Conservation (phyloP, 768 basidiomycete species). For the Hericium erinaceus region DNA sequence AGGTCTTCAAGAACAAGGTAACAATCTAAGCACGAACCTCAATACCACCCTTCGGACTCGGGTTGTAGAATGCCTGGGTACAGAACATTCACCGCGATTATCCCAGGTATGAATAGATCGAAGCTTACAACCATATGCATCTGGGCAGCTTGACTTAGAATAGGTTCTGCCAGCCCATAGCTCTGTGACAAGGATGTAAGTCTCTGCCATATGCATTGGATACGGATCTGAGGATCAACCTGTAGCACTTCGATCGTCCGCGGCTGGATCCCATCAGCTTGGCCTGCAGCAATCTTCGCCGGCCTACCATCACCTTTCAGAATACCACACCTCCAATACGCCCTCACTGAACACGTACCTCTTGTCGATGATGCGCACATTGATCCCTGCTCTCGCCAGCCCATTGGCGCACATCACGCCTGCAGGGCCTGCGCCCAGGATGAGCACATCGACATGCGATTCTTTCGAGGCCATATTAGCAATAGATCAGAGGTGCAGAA, state of each 20-base stretch:
- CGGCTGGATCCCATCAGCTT: constrained; percentile 49
- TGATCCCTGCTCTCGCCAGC: constrained; percentile 45
- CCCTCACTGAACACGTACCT: constrained; percentile 23
- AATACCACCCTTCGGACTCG: constrained; percentile 48
- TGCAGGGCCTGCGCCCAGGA: constrained; percentile 52
- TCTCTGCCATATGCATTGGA: not conserved
- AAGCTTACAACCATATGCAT: constrained; percentile 56
- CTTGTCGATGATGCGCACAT: constrained; percentile 52
- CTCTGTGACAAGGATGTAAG: constrained; percentile 33
- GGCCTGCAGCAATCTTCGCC: constrained; percentile 32
- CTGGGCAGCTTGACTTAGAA: constrained; percentile 56
- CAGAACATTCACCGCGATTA: not conserved
- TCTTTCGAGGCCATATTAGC: constrained; percentile 16
- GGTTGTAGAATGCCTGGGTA: constrained; percentile 66
- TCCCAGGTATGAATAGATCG: not conserved
- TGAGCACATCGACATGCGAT: constrained; percentile 46
- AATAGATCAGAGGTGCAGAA: not conserved
- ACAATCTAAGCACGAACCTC: constrained; percentile 30
- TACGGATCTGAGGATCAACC: constrained; percentile 14
- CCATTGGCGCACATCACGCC: constrained; percentile 66
- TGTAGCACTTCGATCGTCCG: constrained; percentile 46
- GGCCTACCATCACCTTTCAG: constrained; percentile 19
- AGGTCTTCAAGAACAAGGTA: not conserved
- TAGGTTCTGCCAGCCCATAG: constrained; percentile 62
- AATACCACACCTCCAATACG: not conserved